phyloP scores from a whole-genome alignment of 129 eudicot genomes.

The Flaveria brownii region DNA sequence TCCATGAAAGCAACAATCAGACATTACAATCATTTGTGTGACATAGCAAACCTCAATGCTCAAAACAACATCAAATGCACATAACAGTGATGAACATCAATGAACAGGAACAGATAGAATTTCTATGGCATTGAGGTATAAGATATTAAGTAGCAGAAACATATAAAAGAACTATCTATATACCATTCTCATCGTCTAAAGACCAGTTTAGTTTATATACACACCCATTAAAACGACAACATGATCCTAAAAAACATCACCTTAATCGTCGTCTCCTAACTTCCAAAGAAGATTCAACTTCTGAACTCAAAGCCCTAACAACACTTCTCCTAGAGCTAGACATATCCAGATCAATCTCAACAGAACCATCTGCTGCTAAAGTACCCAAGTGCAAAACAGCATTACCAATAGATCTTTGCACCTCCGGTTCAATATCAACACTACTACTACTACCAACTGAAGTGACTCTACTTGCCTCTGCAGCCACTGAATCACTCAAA shows the following conservation, averaged over 20 bases:
- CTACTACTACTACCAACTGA: too few relatives aligned
- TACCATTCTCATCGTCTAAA: neutral
- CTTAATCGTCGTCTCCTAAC: constrained; percentile 47
- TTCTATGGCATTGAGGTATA: neutral
- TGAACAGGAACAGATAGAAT: neutral
- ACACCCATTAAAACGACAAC: neutral
- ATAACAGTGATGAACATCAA: neutral
- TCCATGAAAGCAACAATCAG: neutral
- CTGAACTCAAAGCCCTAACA: too few relatives aligned
- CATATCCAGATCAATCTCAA: too few relatives aligned
- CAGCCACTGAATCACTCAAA: too few relatives aligned
- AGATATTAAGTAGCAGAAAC: too few relatives aligned
- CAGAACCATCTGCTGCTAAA: neutral
- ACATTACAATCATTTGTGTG: neutral
- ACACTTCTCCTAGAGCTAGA: too few relatives aligned
- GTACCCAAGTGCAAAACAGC: constrained; percentile 28
- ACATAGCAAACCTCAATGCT: neutral
- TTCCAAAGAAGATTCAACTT: constrained; percentile 3
- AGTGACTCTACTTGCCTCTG: too few relatives aligned
- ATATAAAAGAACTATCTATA: neutral
- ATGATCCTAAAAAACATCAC: constrained; percentile 21
- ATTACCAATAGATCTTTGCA: neutral
- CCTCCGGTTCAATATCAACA: too few relatives aligned
- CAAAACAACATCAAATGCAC: neutral
- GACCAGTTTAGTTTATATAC: too few relatives aligned